These are phyloP conservation scores for Marasmius oreades DNA, from an alignment of 1,284 basidiomycete species.

Conservation along the genomic window DNA sequence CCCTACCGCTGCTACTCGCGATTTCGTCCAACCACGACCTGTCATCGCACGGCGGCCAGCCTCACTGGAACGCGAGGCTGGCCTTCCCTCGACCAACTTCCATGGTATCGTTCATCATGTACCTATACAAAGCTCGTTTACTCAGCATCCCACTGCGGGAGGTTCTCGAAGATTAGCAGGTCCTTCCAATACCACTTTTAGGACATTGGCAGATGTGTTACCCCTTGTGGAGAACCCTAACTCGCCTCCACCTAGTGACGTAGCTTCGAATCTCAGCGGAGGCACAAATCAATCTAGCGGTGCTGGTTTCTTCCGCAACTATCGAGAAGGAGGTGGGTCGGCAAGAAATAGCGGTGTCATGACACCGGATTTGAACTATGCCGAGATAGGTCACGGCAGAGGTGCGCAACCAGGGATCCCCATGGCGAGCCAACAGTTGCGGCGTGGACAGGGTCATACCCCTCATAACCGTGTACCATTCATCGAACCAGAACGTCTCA, in stretches of 20 bases:
- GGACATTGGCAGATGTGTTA: conserved; percentile 47
- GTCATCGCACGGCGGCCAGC: conserved; percentile 16
- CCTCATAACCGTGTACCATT: conserved; percentile 19
- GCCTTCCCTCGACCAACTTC: neutral
- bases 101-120: conserved; percentile 12
- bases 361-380: conserved; percentile 71
- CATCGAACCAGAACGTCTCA: conserved; percentile 15
- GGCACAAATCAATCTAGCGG: conserved; percentile 53
- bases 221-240: conserved; percentile 59
- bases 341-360: conserved; percentile 51
- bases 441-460: conserved; percentile 17
- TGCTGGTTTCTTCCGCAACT: conserved; percentile 58
- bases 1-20: conserved; percentile 3
- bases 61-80: neutral
- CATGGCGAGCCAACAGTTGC: conserved; percentile 13
- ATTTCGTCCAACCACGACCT: conserved; percentile 24
- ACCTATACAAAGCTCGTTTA: conserved; percentile 29
- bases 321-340: conserved; percentile 40
- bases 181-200: conserved; percentile 13
- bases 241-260: conserved; percentile 58
- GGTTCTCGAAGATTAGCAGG: conserved; percentile 31
- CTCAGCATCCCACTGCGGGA: conserved; percentile 20
- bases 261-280: conserved; percentile 50
- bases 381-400: conserved; percentile 73
- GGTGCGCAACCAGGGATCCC: conserved; percentile 35